Percentiles rank a stretch among this genome's conserved stretches.
Evolutionary conservation across 176 grass and related monocot species (phyloP).

Genomic region (Carex littledalei): DNA sequence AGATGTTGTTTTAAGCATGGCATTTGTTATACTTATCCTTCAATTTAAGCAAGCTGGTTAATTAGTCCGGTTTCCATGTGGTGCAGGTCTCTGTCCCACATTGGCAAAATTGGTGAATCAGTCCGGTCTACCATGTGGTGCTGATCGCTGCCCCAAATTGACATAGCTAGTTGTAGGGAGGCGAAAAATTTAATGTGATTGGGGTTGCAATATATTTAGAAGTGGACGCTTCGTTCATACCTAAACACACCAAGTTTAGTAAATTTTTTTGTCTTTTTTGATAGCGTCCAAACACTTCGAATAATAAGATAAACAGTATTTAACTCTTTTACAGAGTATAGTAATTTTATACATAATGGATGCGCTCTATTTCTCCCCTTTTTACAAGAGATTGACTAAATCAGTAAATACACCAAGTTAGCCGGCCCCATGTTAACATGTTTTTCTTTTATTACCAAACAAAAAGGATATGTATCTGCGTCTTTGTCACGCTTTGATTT

Average conservation of each 20-base stretch:
- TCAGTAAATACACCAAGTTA: not conserved
- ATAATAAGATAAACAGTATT: not conserved
- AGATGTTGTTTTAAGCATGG: not conserved
- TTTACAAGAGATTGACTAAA: not conserved
- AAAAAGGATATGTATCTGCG: slow-evolving; percentile 1
- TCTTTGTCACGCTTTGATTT: not conserved
- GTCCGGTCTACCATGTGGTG: not conserved
- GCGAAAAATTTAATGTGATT: not conserved
- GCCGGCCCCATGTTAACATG: not conserved
- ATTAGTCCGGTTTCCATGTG: not conserved
- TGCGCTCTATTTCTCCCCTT: not conserved
- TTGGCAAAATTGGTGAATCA: not conserved
- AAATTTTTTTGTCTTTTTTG: not conserved
- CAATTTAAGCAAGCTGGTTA: not conserved
- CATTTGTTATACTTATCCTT: slow-evolving; percentile 1
- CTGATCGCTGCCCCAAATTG: not conserved
- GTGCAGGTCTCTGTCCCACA: not conserved
- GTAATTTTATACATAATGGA: no score
- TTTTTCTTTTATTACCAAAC: not conserved
- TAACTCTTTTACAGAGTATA: not conserved
- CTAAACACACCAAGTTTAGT: no score
- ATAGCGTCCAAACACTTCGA: not conserved
- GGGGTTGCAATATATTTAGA: not conserved
- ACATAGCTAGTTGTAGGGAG: not conserved
- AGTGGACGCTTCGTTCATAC: no score